Conservation (phyloP, 2,329 filamentous ascomycete species). For the Xylariaceae sp. region DNA sequence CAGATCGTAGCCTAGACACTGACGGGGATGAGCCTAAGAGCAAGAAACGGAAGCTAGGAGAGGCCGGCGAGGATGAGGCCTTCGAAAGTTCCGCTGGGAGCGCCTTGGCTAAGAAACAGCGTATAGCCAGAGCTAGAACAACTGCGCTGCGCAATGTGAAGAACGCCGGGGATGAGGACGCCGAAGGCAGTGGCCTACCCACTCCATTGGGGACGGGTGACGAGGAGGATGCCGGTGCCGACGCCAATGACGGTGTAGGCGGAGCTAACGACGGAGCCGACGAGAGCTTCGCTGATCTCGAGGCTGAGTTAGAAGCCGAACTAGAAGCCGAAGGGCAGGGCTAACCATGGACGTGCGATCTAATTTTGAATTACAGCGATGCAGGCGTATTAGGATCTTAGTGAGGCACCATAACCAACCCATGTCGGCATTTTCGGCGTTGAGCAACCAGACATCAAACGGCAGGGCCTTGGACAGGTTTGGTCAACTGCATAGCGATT, state of each 20-base stretch:
- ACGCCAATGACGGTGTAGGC: constrained; percentile 17
- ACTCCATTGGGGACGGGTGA: constrained; percentile 47
- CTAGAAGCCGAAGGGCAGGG: constrained; percentile 32
- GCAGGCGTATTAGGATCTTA: constrained; percentile 10
- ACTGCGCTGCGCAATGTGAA: constrained; percentile 50
- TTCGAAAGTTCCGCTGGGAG: constrained; percentile 34
- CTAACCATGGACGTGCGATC: constrained; percentile 9
- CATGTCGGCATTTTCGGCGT: constrained; percentile 28
- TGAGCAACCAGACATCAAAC: constrained; percentile 19
- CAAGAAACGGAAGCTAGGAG: constrained; percentile 38
- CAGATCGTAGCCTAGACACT: constrained; percentile 40
- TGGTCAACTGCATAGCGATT: constrained; percentile 29
- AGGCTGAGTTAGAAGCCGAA: constrained; percentile 53
- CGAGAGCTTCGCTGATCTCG: constrained; percentile 51
- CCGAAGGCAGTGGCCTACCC: constrained; percentile 42
- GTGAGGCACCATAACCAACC: not conserved
- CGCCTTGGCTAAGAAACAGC: constrained; percentile 49
- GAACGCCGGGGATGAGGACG: constrained; percentile 41
- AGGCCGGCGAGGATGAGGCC: constrained; percentile 33
- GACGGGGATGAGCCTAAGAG: constrained; percentile 43
- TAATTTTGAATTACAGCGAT: not conserved
- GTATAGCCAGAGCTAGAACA: constrained; percentile 46
- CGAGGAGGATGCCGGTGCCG: constrained; percentile 47
- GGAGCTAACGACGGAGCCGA: constrained; percentile 36
- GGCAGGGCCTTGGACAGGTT: constrained; percentile 9